phyloP scores from a whole-genome alignment of 208 protist species.

The Acanthamoeba sp. region DNA sequence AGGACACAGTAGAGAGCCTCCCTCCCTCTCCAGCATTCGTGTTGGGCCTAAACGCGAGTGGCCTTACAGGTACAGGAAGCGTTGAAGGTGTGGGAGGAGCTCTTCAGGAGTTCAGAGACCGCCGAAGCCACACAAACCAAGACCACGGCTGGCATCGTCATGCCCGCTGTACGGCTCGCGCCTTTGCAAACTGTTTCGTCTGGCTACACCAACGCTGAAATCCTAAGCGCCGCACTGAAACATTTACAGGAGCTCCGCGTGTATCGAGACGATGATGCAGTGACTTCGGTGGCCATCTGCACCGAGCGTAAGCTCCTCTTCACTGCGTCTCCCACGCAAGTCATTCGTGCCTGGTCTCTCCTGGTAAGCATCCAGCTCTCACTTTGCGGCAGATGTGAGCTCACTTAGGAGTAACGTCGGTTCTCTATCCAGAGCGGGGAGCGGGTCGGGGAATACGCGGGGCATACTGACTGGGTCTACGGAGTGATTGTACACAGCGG shows the following conservation, averaged over 20 bases:
- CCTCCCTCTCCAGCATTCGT: no score
- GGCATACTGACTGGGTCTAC: constrained; percentile 59
- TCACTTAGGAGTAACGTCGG: no score
- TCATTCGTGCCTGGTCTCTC: constrained; percentile 1
- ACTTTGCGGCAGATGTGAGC: no score
- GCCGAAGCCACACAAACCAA: background rate
- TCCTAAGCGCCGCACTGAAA: no score
- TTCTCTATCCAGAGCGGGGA: background rate
- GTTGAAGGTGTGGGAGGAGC: background rate
- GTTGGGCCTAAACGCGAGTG: no score
- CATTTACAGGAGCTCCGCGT: background rate
- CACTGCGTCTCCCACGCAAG: background rate
- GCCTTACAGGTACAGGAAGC: background rate
- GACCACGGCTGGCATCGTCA: background rate
- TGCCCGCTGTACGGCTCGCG: background rate
- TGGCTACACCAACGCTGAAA: no score
- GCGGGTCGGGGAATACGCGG: background rate
- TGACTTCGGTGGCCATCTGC: constrained; percentile 5
- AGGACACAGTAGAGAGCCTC: background rate
- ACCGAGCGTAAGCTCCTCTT: background rate
- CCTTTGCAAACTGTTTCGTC: no score
- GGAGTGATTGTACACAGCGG: background rate
- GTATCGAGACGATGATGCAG: background rate
- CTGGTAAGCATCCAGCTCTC: background rate
- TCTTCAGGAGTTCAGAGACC: background rate